phyloP scores from a whole-genome alignment of 2,329 filamentous ascomycete genomes.

The Sporothrix brasiliensis region DNA sequence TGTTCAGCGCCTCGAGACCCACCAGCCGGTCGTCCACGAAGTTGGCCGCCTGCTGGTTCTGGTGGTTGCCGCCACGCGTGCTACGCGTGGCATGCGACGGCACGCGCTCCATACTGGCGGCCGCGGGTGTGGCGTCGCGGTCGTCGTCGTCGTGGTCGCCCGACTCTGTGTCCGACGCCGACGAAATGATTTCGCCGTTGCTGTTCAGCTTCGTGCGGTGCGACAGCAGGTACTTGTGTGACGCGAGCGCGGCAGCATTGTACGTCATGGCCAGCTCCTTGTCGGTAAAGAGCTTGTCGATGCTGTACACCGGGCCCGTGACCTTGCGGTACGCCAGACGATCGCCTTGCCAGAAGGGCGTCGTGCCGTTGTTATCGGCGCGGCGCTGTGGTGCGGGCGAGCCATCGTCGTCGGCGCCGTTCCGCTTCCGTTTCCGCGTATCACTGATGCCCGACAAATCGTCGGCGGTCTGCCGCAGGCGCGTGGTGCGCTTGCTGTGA shows the following conservation, averaged over 20 bases:
- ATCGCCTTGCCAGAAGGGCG: slow-evolving; percentile 65
- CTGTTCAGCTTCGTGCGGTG: slow-evolving; percentile 55
- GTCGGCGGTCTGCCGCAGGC: slow-evolving; percentile 63
- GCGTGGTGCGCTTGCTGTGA: slow-evolving; percentile 65
- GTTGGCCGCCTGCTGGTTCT: slow-evolving; percentile 49
- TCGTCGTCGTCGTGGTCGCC: slow-evolving; percentile 56
- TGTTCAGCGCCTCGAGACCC: slow-evolving; percentile 63
- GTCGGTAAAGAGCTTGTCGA: slow-evolving; percentile 71
- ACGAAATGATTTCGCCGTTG: slow-evolving; percentile 55
- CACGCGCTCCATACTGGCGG: slow-evolving; percentile 64
- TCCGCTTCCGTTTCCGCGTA: slow-evolving; percentile 65
- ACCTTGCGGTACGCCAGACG: slow-evolving; percentile 59
- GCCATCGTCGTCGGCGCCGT: slow-evolving; percentile 59
- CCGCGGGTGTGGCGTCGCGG: slow-evolving; percentile 45
- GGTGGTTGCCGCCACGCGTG: slow-evolving; percentile 54
- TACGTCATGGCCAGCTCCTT: slow-evolving; percentile 69
- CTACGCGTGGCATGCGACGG: slow-evolving; percentile 66
- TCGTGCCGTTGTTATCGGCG: slow-evolving; percentile 60
- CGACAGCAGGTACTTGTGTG: slow-evolving; percentile 63
- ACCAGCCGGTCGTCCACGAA: slow-evolving; percentile 61
- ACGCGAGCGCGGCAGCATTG: slow-evolving; percentile 63
- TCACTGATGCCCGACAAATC: slow-evolving; percentile 60
- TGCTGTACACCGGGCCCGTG: slow-evolving; percentile 63
- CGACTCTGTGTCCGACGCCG: slow-evolving; percentile 57
- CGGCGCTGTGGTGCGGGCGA: slow-evolving; percentile 63